Evolutionary conservation across 805 yeast genomes (phyloP).

Genomic region (Saturnispora gosingensis): DNA sequence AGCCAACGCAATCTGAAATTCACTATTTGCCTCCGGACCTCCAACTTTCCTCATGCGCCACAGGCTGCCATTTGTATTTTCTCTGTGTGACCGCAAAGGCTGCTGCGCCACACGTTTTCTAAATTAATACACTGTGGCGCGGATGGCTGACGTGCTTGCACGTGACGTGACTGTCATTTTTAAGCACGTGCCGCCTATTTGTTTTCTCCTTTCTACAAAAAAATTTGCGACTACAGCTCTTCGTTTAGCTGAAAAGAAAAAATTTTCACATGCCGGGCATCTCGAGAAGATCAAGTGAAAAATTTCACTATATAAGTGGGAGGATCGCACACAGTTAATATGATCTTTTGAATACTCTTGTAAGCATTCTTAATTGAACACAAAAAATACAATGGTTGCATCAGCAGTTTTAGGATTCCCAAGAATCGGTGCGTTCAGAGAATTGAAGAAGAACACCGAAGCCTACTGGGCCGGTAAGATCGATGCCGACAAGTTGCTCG

Average conservation of each 20-base stretch:
- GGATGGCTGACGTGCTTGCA: neutral
- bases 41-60: too few relatives aligned
- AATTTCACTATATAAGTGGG: constrained; percentile 1
- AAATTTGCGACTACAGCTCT: constrained; percentile 9
- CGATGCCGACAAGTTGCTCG: constrained; percentile 73
- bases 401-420: constrained; percentile 99
- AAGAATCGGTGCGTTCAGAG: constrained; percentile 99
- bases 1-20: too few relatives aligned
- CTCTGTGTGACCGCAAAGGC: too few relatives aligned
- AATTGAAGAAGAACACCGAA: constrained; percentile 97
- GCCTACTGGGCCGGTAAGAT: constrained; percentile 98
- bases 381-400: constrained; percentile 62
- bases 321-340: neutral
- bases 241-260: constrained; percentile 21
- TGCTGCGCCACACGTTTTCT: too few relatives aligned
- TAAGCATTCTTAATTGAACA: neutral
- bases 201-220: neutral
- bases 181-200: neutral
- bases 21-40: too few relatives aligned
- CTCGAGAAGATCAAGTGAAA: neutral
- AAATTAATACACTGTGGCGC: too few relatives aligned
- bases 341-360: neutral
- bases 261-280: constrained; percentile 3
- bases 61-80: too few relatives aligned
- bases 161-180: neutral